These are phyloP conservation scores for Nemania abortiva DNA, from an alignment of 2,329 filamentous ascomycete species.

Conservation along the genomic window DNA sequence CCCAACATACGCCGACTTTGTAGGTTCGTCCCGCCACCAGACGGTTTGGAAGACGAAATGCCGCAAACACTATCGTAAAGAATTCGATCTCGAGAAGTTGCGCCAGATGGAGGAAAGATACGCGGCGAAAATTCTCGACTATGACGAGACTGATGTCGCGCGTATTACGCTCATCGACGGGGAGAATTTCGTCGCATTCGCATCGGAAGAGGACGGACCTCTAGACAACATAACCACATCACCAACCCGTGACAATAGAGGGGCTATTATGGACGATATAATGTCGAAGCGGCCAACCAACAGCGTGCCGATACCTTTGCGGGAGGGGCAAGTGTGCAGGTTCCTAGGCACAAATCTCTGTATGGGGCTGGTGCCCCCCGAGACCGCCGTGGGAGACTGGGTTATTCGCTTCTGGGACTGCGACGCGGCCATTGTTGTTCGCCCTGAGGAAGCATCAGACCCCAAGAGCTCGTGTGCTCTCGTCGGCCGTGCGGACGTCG, in stretches of 20 bases:
- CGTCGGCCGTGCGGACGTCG: slow-evolving; percentile 29
- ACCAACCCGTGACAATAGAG: not conserved
- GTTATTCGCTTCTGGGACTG: slow-evolving; percentile 33
- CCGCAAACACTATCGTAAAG: slow-evolving; percentile 23
- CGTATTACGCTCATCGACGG: slow-evolving; percentile 4
- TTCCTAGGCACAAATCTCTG: slow-evolving; percentile 25
- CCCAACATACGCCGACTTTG: slow-evolving; percentile 25
- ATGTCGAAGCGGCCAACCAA: not conserved
- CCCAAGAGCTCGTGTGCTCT: slow-evolving; percentile 10
- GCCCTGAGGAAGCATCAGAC: not conserved
- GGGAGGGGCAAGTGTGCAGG: not conserved
- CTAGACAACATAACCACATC: slow-evolving; percentile 4
- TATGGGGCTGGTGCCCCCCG: slow-evolving; percentile 24
- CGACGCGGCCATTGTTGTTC: slow-evolving; percentile 27
- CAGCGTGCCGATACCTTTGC: not conserved
- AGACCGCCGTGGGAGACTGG: slow-evolving; percentile 21
- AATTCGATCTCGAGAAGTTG: slow-evolving; percentile 7
- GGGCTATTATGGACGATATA: not conserved
- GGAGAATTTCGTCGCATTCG: slow-evolving; percentile 20
- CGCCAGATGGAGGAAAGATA: slow-evolving; percentile 29
- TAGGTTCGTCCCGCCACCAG: slow-evolving; percentile 19
- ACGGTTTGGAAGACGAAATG: slow-evolving; percentile 16
- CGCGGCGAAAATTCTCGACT: slow-evolving; percentile 20
- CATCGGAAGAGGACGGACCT: slow-evolving; percentile 1
- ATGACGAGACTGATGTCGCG: slow-evolving; percentile 15